These are phyloP conservation scores for Aspergillus phoenicis DNA, from an alignment of 2,329 filamentous ascomycete genomes.

Conservation along the genomic window DNA sequence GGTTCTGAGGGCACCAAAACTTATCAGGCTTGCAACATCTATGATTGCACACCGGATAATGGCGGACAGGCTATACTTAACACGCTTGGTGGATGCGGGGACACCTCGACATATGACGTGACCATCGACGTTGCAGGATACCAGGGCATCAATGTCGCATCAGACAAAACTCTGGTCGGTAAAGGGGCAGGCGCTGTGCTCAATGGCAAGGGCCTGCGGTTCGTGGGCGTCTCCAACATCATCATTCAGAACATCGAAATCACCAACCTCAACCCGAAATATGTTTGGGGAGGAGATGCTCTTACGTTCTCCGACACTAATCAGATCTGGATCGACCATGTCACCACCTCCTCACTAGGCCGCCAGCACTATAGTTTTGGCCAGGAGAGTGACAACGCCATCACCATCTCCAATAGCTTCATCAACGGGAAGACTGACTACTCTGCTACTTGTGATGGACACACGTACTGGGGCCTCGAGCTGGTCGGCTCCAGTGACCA, in stretches of 20 bases:
- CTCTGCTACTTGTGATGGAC: slow-evolving; percentile 58
- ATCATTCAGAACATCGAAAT: slow-evolving; percentile 53
- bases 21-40: too few relatives aligned
- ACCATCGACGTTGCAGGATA: slow-evolving; percentile 54
- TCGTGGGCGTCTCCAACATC: slow-evolving; percentile 52
- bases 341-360: slow-evolving; percentile 43
- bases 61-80: too few relatives aligned
- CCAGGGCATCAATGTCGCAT: slow-evolving; percentile 53
- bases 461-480: slow-evolving; percentile 62
- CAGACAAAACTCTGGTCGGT: slow-evolving; percentile 61
- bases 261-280: slow-evolving; percentile 58
- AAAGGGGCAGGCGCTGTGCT: slow-evolving; percentile 56
- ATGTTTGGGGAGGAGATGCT: slow-evolving; percentile 63
- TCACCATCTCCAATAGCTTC: slow-evolving; percentile 14
- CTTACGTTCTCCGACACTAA: slow-evolving; percentile 53
- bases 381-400: slow-evolving; percentile 50
- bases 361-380: slow-evolving; percentile 54
- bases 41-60: too few relatives aligned
- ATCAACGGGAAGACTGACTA: slow-evolving; percentile 58
- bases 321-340: slow-evolving; percentile 55
- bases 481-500: slow-evolving; percentile 54
- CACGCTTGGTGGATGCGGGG: too few relatives aligned
- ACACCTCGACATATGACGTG: not conserved
- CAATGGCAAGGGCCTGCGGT: slow-evolving; percentile 59
- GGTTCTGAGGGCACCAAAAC: not conserved